These are phyloP conservation scores for Rhizopus sp. DNA, from an alignment of 371 early-diverging fungal species.

Conservation along the genomic window DNA sequence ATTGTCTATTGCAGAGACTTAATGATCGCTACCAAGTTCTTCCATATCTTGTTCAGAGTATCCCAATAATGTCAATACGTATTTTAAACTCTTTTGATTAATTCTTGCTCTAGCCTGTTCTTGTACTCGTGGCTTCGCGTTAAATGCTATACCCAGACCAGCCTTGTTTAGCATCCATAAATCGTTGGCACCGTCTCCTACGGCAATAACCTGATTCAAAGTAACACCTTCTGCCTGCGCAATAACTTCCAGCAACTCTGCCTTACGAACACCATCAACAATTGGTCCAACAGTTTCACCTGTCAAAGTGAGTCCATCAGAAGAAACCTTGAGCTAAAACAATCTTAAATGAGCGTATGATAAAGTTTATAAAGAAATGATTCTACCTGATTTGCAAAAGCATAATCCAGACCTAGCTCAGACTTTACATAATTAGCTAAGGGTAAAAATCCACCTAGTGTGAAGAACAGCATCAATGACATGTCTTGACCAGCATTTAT, in stretches of 20 bases:
- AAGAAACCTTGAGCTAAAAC: conserved; percentile 72
- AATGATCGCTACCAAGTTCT: conserved; percentile 29
- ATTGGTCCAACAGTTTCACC: conserved; percentile 88
- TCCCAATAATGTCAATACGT: conserved; percentile 66
- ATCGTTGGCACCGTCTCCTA: conserved; percentile 99
- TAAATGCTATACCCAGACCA: conserved; percentile 98
- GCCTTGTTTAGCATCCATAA: conserved; percentile 96
- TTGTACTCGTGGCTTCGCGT: conserved; percentile 97
- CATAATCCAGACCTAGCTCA: conserved; percentile 91
- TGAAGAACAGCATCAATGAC: not conserved
- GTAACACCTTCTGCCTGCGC: conserved; percentile 90
- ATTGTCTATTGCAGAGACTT: not conserved
- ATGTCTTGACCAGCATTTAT: not conserved
- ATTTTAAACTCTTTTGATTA: conserved; percentile 87
- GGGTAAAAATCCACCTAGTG: conserved; percentile 90
- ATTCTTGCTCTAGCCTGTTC: conserved; percentile 79
- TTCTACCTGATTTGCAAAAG: conserved; percentile 90
- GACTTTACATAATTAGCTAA: conserved; percentile 88
- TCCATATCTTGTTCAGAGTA: conserved; percentile 55
- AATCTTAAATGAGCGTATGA: conserved; percentile 5
- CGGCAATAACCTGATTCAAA: conserved; percentile 91
- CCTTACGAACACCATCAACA: conserved; percentile 91
- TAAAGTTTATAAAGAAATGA: not conserved
- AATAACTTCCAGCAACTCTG: conserved; percentile 91
- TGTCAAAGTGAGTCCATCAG: conserved; percentile 80